phyloP scores from a whole-genome alignment of 106 monocot genomes.

The Ottelia alismoides region DNA sequence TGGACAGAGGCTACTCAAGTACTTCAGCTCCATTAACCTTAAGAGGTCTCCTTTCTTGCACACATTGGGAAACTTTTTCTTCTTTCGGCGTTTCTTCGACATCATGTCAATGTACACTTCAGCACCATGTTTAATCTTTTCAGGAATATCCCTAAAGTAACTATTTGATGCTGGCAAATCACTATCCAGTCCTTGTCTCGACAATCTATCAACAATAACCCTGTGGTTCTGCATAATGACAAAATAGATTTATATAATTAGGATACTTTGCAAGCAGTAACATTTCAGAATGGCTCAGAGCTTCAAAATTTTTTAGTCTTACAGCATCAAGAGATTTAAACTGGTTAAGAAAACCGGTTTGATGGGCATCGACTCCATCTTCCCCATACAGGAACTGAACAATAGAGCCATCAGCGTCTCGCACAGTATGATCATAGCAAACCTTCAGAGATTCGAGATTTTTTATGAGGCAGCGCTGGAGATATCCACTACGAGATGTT shows the following conservation, averaged over 20 bases:
- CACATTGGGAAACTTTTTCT: slow-evolving; percentile 7
- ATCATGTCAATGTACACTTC: slow-evolving; percentile 8
- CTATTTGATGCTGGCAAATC: slow-evolving; percentile 29
- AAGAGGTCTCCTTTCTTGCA: slow-evolving; percentile 37
- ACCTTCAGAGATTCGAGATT: slow-evolving; percentile 85
- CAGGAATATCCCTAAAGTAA: slow-evolving; percentile 53
- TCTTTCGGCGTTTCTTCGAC: slow-evolving; percentile 15
- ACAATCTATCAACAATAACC: slow-evolving; percentile 36
- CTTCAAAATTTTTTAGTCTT: slow-evolving; percentile 5
- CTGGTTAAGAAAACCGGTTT: slow-evolving; percentile 64
- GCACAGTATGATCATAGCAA: slow-evolving; percentile 90
- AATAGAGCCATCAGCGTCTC: slow-evolving; percentile 88
- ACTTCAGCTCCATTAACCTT: slow-evolving; percentile 67
- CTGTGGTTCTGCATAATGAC: slow-evolving; percentile 45
- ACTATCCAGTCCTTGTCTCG: slow-evolving; percentile 12
- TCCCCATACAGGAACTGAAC: slow-evolving; percentile 86
- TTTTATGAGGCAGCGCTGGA: slow-evolving; percentile 88
- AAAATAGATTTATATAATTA: too few species aligned
- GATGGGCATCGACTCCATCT: slow-evolving; percentile 95
- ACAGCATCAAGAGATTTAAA: slow-evolving; percentile 52
- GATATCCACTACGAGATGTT: slow-evolving; percentile 95
- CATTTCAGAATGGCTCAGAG: too few species aligned
- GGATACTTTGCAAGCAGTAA: too few species aligned
- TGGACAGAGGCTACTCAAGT: slow-evolving; percentile 67
- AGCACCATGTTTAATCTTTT: slow-evolving; percentile 28